phyloP scores from a whole-genome alignment of 139 green algal genomes.

The Monoraphidium neglectum region DNA sequence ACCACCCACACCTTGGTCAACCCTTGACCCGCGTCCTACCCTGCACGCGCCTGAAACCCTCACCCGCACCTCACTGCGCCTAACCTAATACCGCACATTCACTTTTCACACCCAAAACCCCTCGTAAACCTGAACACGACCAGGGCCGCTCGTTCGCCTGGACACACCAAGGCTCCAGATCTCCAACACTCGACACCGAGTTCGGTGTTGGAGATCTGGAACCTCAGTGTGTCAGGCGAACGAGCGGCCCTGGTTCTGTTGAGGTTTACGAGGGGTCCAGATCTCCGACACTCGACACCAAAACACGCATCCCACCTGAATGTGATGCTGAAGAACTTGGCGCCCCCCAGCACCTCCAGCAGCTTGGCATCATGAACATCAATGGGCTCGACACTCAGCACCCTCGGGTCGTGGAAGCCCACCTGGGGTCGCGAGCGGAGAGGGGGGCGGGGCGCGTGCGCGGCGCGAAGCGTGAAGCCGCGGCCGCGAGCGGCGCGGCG shows the following conservation, averaged over 20 bases:
- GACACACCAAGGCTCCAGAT: neutral
- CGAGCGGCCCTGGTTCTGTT: neutral
- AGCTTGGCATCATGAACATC: conserved; percentile 81
- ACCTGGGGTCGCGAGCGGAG: conserved; percentile 32
- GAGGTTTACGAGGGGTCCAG: neutral
- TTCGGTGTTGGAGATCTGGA: neutral
- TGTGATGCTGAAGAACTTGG: conserved; percentile 93
- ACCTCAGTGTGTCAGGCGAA: neutral
- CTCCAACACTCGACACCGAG: neutral
- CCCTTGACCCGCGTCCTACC: no score
- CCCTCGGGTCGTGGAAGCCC: conserved; percentile 86
- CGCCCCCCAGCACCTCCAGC: conserved; percentile 73
- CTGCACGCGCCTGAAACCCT: no score
- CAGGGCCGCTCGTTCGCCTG: neutral
- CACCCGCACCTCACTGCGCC: no score
- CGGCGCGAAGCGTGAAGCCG: no score
- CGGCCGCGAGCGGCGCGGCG: no score
- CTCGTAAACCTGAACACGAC: neutral
- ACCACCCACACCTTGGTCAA: no score
- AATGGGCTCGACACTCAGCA: conserved; percentile 64
- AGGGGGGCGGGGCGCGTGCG: neutral
- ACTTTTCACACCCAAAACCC: neutral
- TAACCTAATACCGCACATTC: neutral
- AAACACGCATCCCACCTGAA: conserved; percentile 61
- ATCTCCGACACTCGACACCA: neutral